Evolutionary conservation across 2,329 filamentous ascomycete species (phyloP), one percentile per base, ranked within the genome.

Genomic region (Ophiosphaerella korrae): DNA sequence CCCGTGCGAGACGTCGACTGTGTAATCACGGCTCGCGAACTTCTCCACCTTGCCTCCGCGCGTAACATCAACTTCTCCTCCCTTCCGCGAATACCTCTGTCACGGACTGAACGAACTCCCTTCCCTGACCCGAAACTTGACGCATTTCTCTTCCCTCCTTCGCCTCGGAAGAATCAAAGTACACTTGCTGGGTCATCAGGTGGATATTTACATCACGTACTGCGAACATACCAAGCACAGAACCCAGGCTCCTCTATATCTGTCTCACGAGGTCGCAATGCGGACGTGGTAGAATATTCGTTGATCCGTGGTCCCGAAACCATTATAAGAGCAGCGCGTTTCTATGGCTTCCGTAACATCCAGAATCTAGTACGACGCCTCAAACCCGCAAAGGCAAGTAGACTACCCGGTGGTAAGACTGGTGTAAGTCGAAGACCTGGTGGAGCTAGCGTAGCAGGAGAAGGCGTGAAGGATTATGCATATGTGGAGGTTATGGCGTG

Each of bases 401-500:
- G 66, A 24, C 50, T 75, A 48, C 71, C 71, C 0, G 72, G 72
- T 5, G 71, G 69, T 3, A 67, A 57, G 45, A 63, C 58, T 1
- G 72, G 66, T 16, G 64, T 62, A 3, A 66, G 63, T 31, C 57
- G 89, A 49, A 87, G 96, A 78, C 90, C 92, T 1, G 92, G 91
- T 1, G 89, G 45, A 2, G 60, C 86, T 2, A 87, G 81, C 55
- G 80, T 82, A 0, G 80, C 83, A 39, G 82, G 79, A 45, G 82
- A 85, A 79, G 24, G 81, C 75, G 60, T 82, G 77, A 37, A 81
- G 82, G 90, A 96, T 32, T 92, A 92, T 71, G 83, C 88, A n/a
- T 97, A 96, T 74, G 89, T 97, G 24, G 94, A 99, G 75, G 94
- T 99, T 51, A 99, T 99, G 94, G 94, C 94, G 12, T 99, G 94